phyloP scores from a whole-genome alignment of 768 basidiomycete species.

The Crepidotus variabilis region DNA sequence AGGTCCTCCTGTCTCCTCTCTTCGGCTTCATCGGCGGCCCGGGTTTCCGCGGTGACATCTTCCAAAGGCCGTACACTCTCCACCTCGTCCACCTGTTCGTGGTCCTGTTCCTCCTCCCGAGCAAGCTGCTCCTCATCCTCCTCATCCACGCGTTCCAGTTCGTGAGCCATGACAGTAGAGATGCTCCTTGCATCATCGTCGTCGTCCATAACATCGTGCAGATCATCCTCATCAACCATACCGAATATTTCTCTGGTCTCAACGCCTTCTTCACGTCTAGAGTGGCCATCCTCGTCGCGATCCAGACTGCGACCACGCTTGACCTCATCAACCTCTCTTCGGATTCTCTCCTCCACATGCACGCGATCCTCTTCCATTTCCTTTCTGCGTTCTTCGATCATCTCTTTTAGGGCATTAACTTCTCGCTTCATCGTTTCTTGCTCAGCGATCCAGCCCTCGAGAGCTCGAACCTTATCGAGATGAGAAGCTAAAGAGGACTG shows the following conservation, averaged over 20 bases:
- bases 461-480: constrained; percentile 74
- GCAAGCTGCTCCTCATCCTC: constrained; percentile 63
- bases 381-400: constrained; percentile 63
- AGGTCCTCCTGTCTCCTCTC: constrained; percentile 33
- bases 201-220: constrained; percentile 41
- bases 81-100: constrained; percentile 8
- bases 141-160: constrained; percentile 69
- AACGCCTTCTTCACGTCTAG: constrained; percentile 27
- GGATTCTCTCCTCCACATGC: constrained; percentile 5
- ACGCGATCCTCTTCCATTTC: constrained; percentile 28
- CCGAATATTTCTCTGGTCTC: constrained; percentile 20
- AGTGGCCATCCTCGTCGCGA: constrained; percentile 1
- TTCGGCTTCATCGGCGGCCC: constrained; percentile 43
- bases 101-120: constrained; percentile 6
- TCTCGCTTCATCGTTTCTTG: constrained; percentile 83
- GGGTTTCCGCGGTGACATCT: constrained; percentile 27
- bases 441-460: constrained; percentile 80
- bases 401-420: constrained; percentile 64
- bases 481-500: constrained; percentile 74
- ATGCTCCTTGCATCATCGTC: constrained; percentile 75
- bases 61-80: constrained; percentile 7
- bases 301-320: constrained; percentile 3
- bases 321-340: neutral
- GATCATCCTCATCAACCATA: constrained; percentile 26
- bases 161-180: constrained; percentile 63